phyloP scores from a whole-genome alignment of 768 basidiomycete species.

The Lentinula sp. region DNA sequence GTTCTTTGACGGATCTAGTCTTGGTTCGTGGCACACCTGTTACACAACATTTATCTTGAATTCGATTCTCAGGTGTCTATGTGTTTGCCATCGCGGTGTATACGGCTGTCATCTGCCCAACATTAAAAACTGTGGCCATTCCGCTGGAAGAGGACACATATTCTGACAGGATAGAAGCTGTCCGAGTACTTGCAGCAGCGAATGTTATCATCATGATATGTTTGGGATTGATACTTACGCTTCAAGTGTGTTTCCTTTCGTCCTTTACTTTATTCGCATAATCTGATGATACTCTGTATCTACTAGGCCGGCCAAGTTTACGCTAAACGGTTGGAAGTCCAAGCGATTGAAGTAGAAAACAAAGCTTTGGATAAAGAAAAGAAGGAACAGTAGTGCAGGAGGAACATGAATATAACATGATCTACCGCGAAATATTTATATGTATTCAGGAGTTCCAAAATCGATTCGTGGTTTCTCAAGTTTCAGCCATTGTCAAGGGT shows the following conservation, averaged over 20 bases:
- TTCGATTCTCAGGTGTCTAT: conserved; percentile 52
- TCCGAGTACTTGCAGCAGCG: conserved; percentile 78
- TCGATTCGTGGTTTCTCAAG: too few relatives aligned
- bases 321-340: conserved; percentile 31
- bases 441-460: too few relatives aligned
- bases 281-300: conserved; percentile 8
- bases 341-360: not conserved
- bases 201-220: conserved; percentile 78
- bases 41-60: not conserved
- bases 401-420: too few relatives aligned
- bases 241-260: conserved; percentile 50
- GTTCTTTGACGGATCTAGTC: conserved; percentile 88
- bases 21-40: conserved; percentile 49
- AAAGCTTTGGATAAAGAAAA: not conserved
- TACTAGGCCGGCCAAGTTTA: conserved; percentile 81
- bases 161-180: conserved; percentile 67
- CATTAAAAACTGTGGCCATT: conserved; percentile 67
- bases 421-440: too few relatives aligned
- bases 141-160: conserved; percentile 54
- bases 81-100: conserved; percentile 77
- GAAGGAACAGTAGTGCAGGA: not conserved
- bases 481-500: too few relatives aligned
- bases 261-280: conserved; percentile 9
- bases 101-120: conserved; percentile 74
- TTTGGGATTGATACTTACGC: conserved; percentile 54